Evolutionary conservation across 2,329 filamentous ascomycete genomes (phyloP), one percentile per base, ranked within the genome.

Genomic region (Grosmannia penicillata): DNA sequence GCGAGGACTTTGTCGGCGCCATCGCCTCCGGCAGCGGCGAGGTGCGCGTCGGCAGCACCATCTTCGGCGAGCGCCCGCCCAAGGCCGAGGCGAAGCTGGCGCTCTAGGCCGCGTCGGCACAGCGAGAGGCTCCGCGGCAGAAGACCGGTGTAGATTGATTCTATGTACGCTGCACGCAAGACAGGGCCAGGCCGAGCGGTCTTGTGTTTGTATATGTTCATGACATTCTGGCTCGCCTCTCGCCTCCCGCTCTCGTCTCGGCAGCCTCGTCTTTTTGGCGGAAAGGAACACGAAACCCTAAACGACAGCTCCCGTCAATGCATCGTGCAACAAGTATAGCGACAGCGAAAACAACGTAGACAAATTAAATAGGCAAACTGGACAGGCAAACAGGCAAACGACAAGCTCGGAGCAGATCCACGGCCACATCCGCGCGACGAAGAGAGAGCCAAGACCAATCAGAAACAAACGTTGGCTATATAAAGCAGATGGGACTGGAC

Each of bases 1-100:
- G 86, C 55, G 77, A 84, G 52, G 91, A 98, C 58, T 98, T 89
- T 56, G 87, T 94, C 63, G 82, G 79, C 8, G 91, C 91, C 1
- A 78, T 96, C 52, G 61, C 59, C 11, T 64, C 85, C 64, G 91
- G 91, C 0, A 95, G 87, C 60, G 70, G 75, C 49, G 86, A 96
- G 66, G 87, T 98, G 6, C 72, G 91, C 41, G 75, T 98, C 8
- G 91, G 91, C 2, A 96, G 85, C 53, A 89, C 83, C 2, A 94
- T 98, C 41, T 98, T 98, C 56, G 91, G 91, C 2, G 64, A 77
- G 53, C 70, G 91, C 52, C 85, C 85, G 14, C 66, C 73, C 27
- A 93, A 80, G 68, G 73, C 73, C 35, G 82, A 93, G 58, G 83
- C 84, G 3, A 81, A 79, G 59, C 65, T 91, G 33, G 65, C 62